Evolutionary conservation across 768 basidiomycete species (phyloP), one percentile per base, ranked within the genome.

Genomic region (Trametes gibbosa): DNA sequence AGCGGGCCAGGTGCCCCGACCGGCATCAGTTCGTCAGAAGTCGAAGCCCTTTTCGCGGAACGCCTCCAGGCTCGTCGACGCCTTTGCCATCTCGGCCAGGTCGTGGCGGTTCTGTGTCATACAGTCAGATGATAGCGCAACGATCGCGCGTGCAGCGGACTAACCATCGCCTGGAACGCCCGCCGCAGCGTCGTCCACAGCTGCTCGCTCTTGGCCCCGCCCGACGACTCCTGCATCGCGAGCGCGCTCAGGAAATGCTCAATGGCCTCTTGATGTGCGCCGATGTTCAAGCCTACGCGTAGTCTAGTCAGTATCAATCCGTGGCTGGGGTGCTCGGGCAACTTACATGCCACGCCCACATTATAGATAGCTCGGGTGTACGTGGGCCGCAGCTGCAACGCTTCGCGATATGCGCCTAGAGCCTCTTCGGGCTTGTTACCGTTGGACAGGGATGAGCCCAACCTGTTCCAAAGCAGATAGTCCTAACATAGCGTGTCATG

Each of bases 311-410:
- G 23, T n/a, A 63, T 40, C 51, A 43, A n/a, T 32, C 5, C 29
- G 29, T n/a, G 29, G 45, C 10, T 57, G 48, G 25, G 27, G 16
- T 37, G 49, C n/a, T 16, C 52, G 47, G 40, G 40, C 32, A 25
- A 83, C 92, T 66, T 68, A 95, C 95, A 99, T 21, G 95, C 95
- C 25, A 99, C 97, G 43, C 95, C 97, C 35, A 99, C 92, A 67
- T 99, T 99, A 70, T 96, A 98, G 23, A 98, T 92, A 10, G 95
- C 97, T 12, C 97, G 86, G 0, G 97, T 98, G 71, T 97, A 99
- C 0, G 94, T 95, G 25, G 97, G 97, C 39, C 94, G 84, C 47
- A 98, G 76, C 67, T 85, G 87, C 24, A 99, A 79, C 0, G 97
- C 97, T 70, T 95, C 86, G 59, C 90, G 81, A 71, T 99, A 97